These are phyloP conservation scores for Neurospora sp. DNA, from an alignment of 495 filamentous ascomycete species.

Conservation along the genomic window DNA sequence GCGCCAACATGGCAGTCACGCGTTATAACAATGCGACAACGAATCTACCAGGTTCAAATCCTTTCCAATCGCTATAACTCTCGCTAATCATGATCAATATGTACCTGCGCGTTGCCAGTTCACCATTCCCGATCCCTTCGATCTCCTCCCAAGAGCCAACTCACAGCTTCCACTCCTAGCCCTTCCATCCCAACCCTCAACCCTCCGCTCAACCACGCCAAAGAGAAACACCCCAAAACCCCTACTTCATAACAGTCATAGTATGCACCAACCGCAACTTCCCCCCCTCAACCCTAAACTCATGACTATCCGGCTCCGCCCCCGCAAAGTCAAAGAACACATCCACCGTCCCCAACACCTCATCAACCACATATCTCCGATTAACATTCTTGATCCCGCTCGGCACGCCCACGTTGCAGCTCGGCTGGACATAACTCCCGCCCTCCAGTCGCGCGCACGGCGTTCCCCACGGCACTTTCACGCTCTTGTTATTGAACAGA, in stretches of 20 bases:
- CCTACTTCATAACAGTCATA: background rate
- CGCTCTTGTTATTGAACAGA: slow-evolving; percentile 29
- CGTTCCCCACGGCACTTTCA: slow-evolving; percentile 34
- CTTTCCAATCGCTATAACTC: background rate
- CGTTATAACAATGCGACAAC: background rate
- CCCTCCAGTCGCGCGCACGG: slow-evolving; percentile 41
- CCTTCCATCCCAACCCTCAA: no score
- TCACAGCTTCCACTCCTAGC: no score
- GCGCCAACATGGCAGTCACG: background rate
- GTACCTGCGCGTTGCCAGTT: background rate
- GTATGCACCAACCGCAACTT: slow-evolving; percentile 15
- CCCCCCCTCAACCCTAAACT: slow-evolving; percentile 25
- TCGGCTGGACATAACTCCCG: slow-evolving; percentile 30
- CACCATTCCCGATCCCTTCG: no score
- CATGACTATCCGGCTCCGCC: slow-evolving; percentile 24
- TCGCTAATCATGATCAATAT: background rate
- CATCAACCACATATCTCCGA: slow-evolving; percentile 26
- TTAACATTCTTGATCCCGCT: slow-evolving; percentile 18
- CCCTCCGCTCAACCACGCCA: no score
- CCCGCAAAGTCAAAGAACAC: slow-evolving; percentile 28
- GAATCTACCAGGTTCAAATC: background rate
- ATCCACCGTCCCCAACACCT: slow-evolving; percentile 33
- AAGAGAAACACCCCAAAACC: no score
- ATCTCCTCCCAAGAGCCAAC: no score
- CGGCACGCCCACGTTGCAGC: slow-evolving; percentile 30